Conservation (phyloP, 176 grass and related monocot genomes). For the Triticum urartu region DNA sequence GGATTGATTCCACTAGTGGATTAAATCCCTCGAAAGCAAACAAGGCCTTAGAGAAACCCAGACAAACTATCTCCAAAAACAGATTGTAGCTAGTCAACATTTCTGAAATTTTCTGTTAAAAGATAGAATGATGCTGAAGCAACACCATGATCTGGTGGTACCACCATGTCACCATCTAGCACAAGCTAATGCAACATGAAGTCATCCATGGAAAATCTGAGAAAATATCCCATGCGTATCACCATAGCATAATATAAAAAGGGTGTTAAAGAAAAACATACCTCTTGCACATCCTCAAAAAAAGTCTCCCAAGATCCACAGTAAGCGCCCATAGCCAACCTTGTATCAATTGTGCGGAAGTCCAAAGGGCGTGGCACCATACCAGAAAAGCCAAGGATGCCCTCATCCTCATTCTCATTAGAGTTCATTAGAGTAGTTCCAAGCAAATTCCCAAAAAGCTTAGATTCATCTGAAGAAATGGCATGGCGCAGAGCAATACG, state of each 20-base stretch:
- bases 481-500: constrained; percentile 67
- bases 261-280: constrained; percentile 42
- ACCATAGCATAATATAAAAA: constrained; percentile 29
- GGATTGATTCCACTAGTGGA: neutral
- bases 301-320: constrained; percentile 83
- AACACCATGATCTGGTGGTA: constrained; percentile 11
- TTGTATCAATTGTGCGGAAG: constrained; percentile 96
- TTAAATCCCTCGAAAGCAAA: neutral
- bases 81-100: constrained; percentile 11
- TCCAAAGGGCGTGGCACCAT: constrained; percentile 96
- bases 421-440: constrained; percentile 79
- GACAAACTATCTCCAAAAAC: neutral
- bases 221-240: neutral
- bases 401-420: constrained; percentile 92
- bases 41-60: neutral
- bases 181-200: constrained; percentile 5
- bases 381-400: constrained; percentile 94
- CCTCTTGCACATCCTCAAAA: constrained; percentile 90
- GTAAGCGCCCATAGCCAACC: constrained; percentile 83
- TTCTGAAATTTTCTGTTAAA: neutral
- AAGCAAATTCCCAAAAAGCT: constrained; percentile 92
- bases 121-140: neutral
- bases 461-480: constrained; percentile 78
- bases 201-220: neutral
- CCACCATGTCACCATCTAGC: neutral